A percentile compares a stretch with the other conserved stretches of the same genome.
phyloP scores from a whole-genome alignment of 345 rosid genomes.

The Salix dunnii region DNA sequence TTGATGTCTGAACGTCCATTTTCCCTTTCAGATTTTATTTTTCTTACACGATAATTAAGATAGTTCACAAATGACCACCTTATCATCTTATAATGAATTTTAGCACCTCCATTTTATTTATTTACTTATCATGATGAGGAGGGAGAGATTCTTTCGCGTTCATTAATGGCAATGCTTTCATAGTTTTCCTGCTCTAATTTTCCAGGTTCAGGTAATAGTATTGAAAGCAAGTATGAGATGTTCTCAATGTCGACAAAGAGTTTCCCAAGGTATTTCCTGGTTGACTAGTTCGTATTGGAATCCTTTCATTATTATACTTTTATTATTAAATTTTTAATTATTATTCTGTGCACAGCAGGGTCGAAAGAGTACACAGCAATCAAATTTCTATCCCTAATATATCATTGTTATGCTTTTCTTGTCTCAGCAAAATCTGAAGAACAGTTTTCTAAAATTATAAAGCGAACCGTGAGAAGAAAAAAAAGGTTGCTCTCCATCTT shows the following conservation, averaged over 20 bases:
- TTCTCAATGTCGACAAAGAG: constrained; percentile 34
- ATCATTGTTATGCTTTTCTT: no score
- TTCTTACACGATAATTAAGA: neutral
- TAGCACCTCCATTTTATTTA: no score
- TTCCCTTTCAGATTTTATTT: neutral
- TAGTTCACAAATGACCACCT: no score
- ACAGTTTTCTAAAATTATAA: no score
- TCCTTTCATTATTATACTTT: neutral
- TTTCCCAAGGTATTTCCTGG: constrained; percentile 29
- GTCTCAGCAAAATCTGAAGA: no score
- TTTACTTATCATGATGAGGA: neutral
- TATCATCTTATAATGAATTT: no score
- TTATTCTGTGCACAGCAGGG: constrained; percentile 23
- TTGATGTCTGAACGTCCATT: neutral
- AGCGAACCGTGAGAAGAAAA: no score
- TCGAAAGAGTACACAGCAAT: constrained; percentile 32
- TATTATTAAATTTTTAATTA: neutral
- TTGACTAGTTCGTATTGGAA: constrained; percentile 33
- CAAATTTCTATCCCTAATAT: no score
- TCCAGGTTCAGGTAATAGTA: constrained; percentile 53
- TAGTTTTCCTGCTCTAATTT: neutral
- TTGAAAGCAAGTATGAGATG: constrained; percentile 51
- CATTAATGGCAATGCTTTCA: neutral
- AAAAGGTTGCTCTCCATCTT: no score
- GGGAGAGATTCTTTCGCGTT: neutral